A percentile compares a stretch with the other conserved stretches of the same genome.
phyloP scores from a whole-genome alignment of 306 rosid genomes.

The Styphnolobium japonicum region DNA sequence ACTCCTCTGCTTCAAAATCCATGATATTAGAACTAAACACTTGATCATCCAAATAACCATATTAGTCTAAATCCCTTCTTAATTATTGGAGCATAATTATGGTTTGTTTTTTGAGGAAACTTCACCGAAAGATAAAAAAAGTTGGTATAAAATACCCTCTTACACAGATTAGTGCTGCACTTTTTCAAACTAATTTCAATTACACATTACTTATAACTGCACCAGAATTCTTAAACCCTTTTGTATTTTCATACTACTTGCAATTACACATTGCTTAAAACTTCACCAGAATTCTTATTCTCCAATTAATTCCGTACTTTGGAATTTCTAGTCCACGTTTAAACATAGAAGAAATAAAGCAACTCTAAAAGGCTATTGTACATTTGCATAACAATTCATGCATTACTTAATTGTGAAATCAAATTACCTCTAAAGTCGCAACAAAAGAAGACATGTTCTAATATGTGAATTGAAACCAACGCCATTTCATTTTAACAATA shows the following conservation, averaged over 20 bases:
- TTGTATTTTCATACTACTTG: neutral
- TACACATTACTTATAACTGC: neutral
- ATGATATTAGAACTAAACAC: constrained; percentile 6
- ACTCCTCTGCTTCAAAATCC: constrained; percentile 54
- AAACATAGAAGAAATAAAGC: neutral
- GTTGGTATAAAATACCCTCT: neutral
- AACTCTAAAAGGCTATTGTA: neutral
- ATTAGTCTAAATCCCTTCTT: neutral
- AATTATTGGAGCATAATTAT: neutral
- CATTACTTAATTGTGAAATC: too few species aligned
- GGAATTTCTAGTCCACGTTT: neutral
- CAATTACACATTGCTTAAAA: neutral
- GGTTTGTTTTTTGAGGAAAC: neutral
- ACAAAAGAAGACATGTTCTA: neutral
- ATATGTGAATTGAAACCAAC: neutral
- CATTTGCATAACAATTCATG: neutral
- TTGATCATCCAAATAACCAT: constrained; percentile 5
- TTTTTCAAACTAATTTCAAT: neutral
- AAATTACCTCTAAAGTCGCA: neutral
- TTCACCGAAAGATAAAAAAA: neutral
- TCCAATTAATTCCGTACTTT: neutral
- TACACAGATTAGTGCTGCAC: neutral
- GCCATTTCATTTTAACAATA: neutral
- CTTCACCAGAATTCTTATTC: too few species aligned
- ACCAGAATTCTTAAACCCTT: constrained; percentile 8